Percentiles rank a stretch among this genome's conserved stretches.
phyloP scores from a whole-genome alignment of 345 rosid species.

The Rhodamnia rubescens region DNA sequence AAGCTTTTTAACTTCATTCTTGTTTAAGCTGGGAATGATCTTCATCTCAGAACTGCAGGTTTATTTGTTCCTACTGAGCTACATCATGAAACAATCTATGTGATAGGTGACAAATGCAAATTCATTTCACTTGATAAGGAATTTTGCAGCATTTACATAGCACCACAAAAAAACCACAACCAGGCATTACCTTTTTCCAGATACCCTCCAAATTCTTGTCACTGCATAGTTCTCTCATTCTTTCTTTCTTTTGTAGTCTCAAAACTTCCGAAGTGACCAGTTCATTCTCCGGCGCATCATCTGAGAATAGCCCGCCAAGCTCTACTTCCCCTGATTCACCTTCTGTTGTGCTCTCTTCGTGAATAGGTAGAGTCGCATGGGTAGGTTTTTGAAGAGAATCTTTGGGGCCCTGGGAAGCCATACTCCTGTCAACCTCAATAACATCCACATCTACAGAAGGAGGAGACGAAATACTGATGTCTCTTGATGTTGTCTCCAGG shows the following conservation, averaged over 20 bases:
- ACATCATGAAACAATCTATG: background rate
- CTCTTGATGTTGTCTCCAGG: slow-evolving; percentile 7
- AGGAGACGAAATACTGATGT: slow-evolving; percentile 9
- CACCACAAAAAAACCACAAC: background rate
- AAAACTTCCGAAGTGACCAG: slow-evolving; percentile 33
- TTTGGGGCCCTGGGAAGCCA: slow-evolving; percentile 19
- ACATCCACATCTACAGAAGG: slow-evolving; percentile 13
- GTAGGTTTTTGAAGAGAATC: slow-evolving; percentile 17
- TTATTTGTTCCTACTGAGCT: background rate
- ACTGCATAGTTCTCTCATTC: slow-evolving; percentile 41
- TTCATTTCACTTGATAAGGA: background rate
- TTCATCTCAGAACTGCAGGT: background rate
- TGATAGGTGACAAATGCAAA: background rate
- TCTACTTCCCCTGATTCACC: slow-evolving; percentile 41
- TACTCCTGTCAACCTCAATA: slow-evolving; percentile 8
- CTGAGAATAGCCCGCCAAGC: slow-evolving; percentile 59
- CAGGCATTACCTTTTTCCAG: slow-evolving; percentile 74
- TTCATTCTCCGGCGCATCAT: slow-evolving; percentile 33
- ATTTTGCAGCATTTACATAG: background rate
- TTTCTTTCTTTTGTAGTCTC: slow-evolving; percentile 59
- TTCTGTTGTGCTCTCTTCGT: slow-evolving; percentile 16
- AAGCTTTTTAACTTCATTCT: background rate
- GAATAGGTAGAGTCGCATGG: slow-evolving; percentile 1
- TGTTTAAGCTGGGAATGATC: background rate
- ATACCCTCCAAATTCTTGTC: slow-evolving; percentile 69